phyloP scores from a whole-genome alignment of 2,329 filamentous ascomycete species.

The Cladosporium halotolerans region DNA sequence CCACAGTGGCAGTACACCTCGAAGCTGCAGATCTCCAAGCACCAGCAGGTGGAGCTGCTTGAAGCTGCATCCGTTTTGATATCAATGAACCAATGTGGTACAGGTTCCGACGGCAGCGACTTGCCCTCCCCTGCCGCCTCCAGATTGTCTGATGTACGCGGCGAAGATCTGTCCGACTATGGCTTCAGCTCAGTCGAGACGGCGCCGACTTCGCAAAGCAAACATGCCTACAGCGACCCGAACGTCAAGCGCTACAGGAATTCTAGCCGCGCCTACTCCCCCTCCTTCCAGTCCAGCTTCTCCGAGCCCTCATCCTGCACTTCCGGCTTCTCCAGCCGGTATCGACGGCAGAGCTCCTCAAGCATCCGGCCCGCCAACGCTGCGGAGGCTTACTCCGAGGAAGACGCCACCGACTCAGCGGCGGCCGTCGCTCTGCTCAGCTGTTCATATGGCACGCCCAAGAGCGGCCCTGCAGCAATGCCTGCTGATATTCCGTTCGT shows the following conservation, averaged over 20 bases:
- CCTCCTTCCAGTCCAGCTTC: conserved; percentile 72
- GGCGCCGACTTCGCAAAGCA: conserved; percentile 78
- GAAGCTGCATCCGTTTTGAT: conserved; percentile 96
- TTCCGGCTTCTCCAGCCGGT: conserved; percentile 46
- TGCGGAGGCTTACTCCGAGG: conserved; percentile 64
- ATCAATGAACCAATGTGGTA: conserved; percentile 68
- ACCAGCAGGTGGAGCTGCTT: conserved; percentile 95
- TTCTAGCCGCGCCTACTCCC: conserved; percentile 52
- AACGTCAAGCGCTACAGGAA: conserved; percentile 41
- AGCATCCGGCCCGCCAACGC: conserved; percentile 66
- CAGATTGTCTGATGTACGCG: conserved; percentile 64
- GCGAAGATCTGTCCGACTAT: conserved; percentile 45
- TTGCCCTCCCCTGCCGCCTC: conserved; percentile 82
- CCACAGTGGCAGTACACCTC: conserved; percentile 96
- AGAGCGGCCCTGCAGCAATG: conserved; percentile 57
- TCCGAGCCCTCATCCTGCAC: conserved; percentile 52
- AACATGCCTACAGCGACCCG: conserved; percentile 45
- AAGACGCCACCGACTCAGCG: conserved; percentile 81
- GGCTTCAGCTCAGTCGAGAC: conserved; percentile 82
- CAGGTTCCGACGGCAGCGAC: conserved; percentile 67
- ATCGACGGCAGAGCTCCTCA: conserved; percentile 61
- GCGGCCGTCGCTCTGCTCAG: conserved; percentile 85
- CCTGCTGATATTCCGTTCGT: conserved; percentile 76
- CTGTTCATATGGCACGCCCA: conserved; percentile 82
- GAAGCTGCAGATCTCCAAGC: conserved; percentile 97